These are phyloP conservation scores for Xylariales sp. DNA, from an alignment of 2,329 filamentous ascomycete species.

Conservation along the genomic window DNA sequence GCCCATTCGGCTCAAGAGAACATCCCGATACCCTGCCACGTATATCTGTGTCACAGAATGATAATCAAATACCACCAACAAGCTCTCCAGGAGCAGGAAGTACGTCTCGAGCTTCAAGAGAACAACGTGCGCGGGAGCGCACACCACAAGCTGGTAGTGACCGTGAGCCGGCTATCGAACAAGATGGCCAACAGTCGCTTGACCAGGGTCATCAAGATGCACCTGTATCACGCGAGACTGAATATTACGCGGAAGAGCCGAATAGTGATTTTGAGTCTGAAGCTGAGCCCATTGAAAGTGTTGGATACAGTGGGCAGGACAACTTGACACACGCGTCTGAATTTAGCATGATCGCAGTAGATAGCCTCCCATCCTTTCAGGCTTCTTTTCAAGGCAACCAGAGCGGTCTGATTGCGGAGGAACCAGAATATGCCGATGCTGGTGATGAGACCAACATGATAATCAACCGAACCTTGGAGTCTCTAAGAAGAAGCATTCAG, in stretches of 20 bases:
- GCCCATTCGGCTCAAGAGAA: no score
- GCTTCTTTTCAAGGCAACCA: constrained; percentile 36
- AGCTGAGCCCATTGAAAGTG: constrained; percentile 10
- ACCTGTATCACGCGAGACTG: constrained; percentile 12
- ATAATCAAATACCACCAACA: not conserved
- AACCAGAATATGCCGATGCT: constrained; percentile 34
- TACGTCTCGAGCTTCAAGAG: no score
- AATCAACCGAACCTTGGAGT: constrained; percentile 51
- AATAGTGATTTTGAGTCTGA: constrained; percentile 23
- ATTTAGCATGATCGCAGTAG: constrained; percentile 57
- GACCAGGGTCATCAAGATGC: constrained; percentile 15
- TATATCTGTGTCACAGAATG: not conserved
- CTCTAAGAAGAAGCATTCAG: constrained; percentile 34
- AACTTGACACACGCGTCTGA: constrained; percentile 41
- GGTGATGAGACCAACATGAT: constrained; percentile 54
- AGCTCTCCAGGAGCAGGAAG: not conserved
- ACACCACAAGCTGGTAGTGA: not conserved
- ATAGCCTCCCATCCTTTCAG: constrained; percentile 44
- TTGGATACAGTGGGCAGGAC: constrained; percentile 17
- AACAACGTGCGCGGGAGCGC: not conserved
- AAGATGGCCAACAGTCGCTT: constrained; percentile 9
- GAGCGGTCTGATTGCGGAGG: constrained; percentile 25
- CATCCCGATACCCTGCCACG: no score
- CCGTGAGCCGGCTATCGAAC: not conserved
- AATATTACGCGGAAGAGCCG: constrained; percentile 18